These are phyloP conservation scores for Gnomoniopsis smithogilvyi DNA, from an alignment of 2,329 filamentous ascomycete genomes.

Conservation along the genomic window DNA sequence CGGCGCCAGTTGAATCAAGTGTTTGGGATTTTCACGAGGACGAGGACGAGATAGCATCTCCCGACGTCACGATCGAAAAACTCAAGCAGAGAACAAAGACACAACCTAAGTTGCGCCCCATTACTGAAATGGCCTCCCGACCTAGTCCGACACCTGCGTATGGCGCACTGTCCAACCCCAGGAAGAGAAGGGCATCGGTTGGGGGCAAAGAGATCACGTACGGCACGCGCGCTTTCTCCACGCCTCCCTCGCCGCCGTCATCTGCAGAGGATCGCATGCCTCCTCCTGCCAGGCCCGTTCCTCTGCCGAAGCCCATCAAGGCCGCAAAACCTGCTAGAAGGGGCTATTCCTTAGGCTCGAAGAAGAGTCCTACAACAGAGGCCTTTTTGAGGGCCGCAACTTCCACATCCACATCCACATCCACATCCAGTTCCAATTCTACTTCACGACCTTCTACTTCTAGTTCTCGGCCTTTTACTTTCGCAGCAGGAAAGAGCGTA, in stretches of 20 bases:
- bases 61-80: conserved; percentile 14
- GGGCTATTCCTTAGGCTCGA: conserved; percentile 5
- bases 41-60: conserved; percentile 17
- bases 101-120: conserved; percentile 4
- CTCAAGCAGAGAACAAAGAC: conserved; percentile 7
- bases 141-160: neutral
- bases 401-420: neutral
- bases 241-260: conserved; percentile 16
- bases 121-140: neutral
- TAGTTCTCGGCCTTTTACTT: neutral
- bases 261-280: conserved; percentile 16
- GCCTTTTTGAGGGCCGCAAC: conserved; percentile 1
- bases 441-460: neutral
- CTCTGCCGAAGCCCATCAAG: conserved; percentile 8
- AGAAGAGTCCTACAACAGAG: conserved; percentile 4
- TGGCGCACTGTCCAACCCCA: conserved; percentile 12
- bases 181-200: conserved; percentile 10
- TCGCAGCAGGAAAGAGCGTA: conserved; percentile 11
- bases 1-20: conserved; percentile 16
- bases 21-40: conserved; percentile 18
- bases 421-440: neutral
- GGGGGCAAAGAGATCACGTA: neutral
- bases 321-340: conserved; percentile 8
- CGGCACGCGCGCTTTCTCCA: conserved; percentile 16
- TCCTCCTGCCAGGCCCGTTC: conserved; percentile 8